Evolutionary conservation across 2,329 filamentous ascomycete genomes (phyloP).

Genomic region (Aspergillus sp.): DNA sequence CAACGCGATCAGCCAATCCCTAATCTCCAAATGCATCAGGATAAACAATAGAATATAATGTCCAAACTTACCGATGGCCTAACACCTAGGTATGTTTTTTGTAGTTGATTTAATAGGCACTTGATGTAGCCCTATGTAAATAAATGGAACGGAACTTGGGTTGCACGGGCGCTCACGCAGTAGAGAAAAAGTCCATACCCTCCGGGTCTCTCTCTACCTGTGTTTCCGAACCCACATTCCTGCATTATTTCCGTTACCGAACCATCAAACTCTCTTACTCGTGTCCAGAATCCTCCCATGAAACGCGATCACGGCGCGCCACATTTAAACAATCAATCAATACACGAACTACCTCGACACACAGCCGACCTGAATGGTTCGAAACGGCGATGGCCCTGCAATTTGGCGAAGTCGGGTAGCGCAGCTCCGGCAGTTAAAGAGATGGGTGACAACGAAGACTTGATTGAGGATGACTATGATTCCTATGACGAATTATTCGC

Average conservation of each 20-base stretch:
- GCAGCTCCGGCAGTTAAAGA: neutral
- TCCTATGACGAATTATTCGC: constrained; percentile 39
- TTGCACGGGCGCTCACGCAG: no score
- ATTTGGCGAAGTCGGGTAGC: constrained; percentile 21
- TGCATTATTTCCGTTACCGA: neutral
- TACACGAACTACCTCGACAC: neutral
- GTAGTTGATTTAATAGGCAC: neutral
- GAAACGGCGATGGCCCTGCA: constrained; percentile 40
- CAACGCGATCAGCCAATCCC: no score
- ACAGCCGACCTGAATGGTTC: constrained; percentile 19
- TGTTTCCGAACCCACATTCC: neutral
- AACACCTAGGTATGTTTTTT: neutral
- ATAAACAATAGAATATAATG: neutral
- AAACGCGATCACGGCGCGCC: neutral
- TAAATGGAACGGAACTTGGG: neutral
- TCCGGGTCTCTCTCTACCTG: neutral
- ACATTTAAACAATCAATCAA: constrained; percentile 23
- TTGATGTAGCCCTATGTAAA: neutral
- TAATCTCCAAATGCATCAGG: neutral
- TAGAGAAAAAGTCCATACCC: neutral
- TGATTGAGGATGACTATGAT: constrained; percentile 44
- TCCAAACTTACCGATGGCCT: neutral
- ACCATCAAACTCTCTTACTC: neutral
- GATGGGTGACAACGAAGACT: constrained; percentile 28
- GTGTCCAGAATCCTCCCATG: neutral